phyloP scores from a whole-genome alignment of 129 eudicot genomes.

The Artemisia annua region DNA sequence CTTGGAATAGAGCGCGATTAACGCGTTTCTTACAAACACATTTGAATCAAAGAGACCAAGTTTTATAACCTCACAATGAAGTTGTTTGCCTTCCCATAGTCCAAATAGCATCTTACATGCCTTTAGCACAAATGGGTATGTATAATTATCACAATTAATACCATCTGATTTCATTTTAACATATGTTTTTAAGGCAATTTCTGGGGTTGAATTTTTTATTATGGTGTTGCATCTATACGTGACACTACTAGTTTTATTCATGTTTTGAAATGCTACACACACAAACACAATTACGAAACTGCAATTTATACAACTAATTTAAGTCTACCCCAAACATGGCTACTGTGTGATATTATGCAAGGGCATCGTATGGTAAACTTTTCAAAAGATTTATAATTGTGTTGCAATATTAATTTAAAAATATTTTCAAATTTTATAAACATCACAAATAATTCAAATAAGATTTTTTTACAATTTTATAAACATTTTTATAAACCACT shows the following conservation, averaged over 20 bases:
- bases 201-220: constrained; percentile 42
- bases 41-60: constrained; percentile 40
- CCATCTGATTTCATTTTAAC: constrained; percentile 41
- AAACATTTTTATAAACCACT: no score
- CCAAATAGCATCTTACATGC: constrained; percentile 41
- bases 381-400: no score
- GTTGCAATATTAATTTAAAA: no score
- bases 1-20: constrained; percentile 48
- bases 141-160: constrained; percentile 36
- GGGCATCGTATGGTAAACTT: no score
- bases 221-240: constrained; percentile 46
- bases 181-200: constrained; percentile 17
- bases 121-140: constrained; percentile 46
- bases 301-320: no score
- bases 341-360: no score
- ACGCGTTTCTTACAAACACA: constrained; percentile 45
- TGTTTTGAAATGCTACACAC: no score
- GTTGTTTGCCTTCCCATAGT: constrained; percentile 45
- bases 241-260: constrained; percentile 22
- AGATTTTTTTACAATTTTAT: no score
- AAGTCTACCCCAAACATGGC: no score
- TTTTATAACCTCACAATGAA: constrained; percentile 43
- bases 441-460: no score
- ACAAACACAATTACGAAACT: no score
- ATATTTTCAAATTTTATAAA: no score